phyloP scores from a whole-genome alignment of 2,329 filamentous ascomycete species.

The Penicillium sp. region DNA sequence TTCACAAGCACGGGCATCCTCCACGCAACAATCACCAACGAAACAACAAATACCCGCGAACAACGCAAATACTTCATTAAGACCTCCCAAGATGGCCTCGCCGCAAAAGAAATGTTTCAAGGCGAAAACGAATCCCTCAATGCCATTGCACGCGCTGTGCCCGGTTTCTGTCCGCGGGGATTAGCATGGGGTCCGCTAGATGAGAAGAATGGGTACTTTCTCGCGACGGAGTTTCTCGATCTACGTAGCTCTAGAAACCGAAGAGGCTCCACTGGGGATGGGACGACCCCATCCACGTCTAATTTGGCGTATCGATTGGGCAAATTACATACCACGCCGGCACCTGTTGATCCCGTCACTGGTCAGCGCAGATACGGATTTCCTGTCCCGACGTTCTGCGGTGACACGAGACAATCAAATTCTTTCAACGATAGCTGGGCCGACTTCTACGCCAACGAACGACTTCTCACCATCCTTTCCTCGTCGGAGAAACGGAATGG shows the following conservation, averaged over 20 bases:
- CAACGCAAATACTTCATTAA: conserved; percentile 47
- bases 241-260: too few relatives aligned
- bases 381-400: conserved; percentile 82
- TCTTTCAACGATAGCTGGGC: conserved; percentile 73
- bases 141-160: conserved; percentile 72
- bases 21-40: conserved; percentile 33
- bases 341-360: conserved; percentile 52
- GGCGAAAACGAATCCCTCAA: conserved; percentile 85
- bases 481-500: conserved; percentile 66
- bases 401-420: conserved; percentile 81
- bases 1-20: conserved; percentile 52
- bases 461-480: conserved; percentile 67
- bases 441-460: conserved; percentile 79
- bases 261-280: not conserved
- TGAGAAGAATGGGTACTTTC: conserved; percentile 49
- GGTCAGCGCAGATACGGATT: conserved; percentile 72
- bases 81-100: conserved; percentile 37
- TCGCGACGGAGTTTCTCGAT: conserved; percentile 80
- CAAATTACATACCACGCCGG: conserved; percentile 74
- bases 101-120: conserved; percentile 49
- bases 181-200: conserved; percentile 69
- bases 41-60: conserved; percentile 28
- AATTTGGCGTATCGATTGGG: conserved; percentile 74
- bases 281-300: conserved; percentile 49
- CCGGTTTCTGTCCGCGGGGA: conserved; percentile 74